Percentiles rank a stretch among this genome's conserved stretches.
Conservation (phyloP, 1,284 basidiomycete species). For the Meira nashicola region DNA sequence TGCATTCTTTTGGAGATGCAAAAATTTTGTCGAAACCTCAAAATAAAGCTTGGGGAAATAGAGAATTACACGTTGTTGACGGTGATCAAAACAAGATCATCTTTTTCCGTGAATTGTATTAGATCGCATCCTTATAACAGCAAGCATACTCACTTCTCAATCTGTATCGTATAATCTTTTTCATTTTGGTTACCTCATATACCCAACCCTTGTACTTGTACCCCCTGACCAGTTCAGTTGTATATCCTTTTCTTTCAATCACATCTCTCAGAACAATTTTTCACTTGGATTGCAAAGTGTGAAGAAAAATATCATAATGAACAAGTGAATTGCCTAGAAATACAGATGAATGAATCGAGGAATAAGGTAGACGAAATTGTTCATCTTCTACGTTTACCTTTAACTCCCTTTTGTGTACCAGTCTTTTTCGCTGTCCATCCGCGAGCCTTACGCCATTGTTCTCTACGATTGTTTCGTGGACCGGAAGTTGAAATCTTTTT, state of each 20-base stretch:
- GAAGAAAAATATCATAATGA: too few relatives aligned
- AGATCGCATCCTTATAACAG: too few relatives aligned
- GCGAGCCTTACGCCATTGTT: constrained; percentile 33
- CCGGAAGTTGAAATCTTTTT: constrained; percentile 41
- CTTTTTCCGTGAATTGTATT: constrained; percentile 5
- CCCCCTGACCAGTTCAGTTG: too few relatives aligned
- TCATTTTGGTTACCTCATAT: too few relatives aligned
- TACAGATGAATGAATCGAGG: too few relatives aligned
- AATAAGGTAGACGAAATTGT: too few relatives aligned
- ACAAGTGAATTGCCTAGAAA: too few relatives aligned
- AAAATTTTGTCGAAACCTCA: constrained; percentile 14
- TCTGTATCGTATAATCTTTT: neutral
- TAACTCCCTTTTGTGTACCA: constrained; percentile 37
- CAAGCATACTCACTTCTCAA: neutral
- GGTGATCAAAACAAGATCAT: constrained; percentile 12
- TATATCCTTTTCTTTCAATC: too few relatives aligned
- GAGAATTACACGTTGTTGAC: constrained; percentile 11
- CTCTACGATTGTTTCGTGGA: constrained; percentile 36
- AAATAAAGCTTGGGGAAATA: constrained; percentile 12
- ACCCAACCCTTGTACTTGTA: too few relatives aligned
- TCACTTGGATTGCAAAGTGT: too few relatives aligned
- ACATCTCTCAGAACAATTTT: too few relatives aligned
- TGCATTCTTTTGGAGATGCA: constrained; percentile 11
- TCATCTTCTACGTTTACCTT: constrained; percentile 38
- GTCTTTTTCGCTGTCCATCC: constrained; percentile 32